Evolutionary conservation across 2,329 filamentous ascomycete genomes (phyloP), one percentile per base, ranked within the genome.

Genomic region (Atkinsonella hypoxylon): DNA sequence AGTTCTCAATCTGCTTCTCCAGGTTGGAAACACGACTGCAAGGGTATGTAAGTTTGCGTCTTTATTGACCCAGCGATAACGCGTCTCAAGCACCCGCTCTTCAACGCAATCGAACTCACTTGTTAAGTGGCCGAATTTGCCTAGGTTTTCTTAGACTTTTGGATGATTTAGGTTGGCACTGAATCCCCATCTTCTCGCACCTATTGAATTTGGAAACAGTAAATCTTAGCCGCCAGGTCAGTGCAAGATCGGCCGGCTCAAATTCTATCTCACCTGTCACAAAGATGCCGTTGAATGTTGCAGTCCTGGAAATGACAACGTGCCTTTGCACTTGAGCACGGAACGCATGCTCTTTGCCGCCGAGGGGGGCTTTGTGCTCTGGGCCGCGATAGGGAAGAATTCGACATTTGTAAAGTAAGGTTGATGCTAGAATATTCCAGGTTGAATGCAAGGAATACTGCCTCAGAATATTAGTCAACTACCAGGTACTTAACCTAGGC

Each of bases 81-180:
- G 10, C 32, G 13, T 36, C 32, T 15, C 2, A 15, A 12, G 32
- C 32, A 26, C 6, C 22, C 22, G 22, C 13, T 36, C 32, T 12
- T 36, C 32, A 36, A 36, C 32, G 13, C 13, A 8, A 38, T 13
- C 8, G 36, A 12, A 13, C 40, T 36, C 30, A 67, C 64, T 55
- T 61, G 20, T 55, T 55, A 18, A 57, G 45, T 12, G 54, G 55
- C 36, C 59, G 59, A 32, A 67, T 58, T 44, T 61, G 64, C 15
- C 64, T 58, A 7, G 64, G 58, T 50, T 58, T 66, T 48, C 65
- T 60, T 46, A 68, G 45, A 17, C 59, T 55, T 41, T 52, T 61
- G 3, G 59, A 60, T 6, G 59, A 56, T 54, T 65, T 66, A 2
- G 58, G 58, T 4, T 49, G 43, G 48, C 66, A 68, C 4, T 58